phyloP scores from a whole-genome alignment of 176 grass and related monocot species.

The Oryza glaberrima region DNA sequence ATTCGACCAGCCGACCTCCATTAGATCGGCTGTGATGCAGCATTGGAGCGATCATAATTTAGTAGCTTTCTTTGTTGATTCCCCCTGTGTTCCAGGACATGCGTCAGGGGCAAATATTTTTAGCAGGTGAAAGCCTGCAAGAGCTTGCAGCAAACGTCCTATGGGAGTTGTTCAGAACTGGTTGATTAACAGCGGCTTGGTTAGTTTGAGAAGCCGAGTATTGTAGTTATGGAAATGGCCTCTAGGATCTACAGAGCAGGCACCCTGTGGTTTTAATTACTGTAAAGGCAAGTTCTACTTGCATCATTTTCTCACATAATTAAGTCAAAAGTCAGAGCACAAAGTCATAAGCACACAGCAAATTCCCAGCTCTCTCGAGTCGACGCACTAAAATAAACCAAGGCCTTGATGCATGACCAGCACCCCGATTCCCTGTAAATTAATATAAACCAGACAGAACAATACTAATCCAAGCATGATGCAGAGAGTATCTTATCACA shows the following conservation, averaged over 20 bases:
- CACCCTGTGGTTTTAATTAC: not conserved
- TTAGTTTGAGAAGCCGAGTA: not conserved
- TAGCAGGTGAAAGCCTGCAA: not conserved
- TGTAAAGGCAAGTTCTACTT: not conserved
- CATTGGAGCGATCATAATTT: not conserved
- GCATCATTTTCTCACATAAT: constrained; percentile 1
- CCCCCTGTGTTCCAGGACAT: not conserved
- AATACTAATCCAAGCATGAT: constrained; percentile 4
- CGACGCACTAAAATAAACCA: not conserved
- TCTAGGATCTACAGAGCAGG: constrained; percentile 6
- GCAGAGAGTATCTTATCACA: constrained; percentile 33
- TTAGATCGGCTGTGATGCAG: not conserved
- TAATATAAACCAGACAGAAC: not conserved
- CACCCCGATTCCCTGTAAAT: not conserved
- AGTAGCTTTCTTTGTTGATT: not conserved
- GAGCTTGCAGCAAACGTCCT: not conserved
- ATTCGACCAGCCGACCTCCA: constrained; percentile 28
- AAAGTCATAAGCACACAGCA: constrained; percentile 18
- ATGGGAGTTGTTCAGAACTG: not conserved
- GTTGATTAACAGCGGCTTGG: not conserved
- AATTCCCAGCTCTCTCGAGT: not conserved
- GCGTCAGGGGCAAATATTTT: not conserved
- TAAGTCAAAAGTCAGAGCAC: constrained; percentile 35
- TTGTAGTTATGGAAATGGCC: not conserved
- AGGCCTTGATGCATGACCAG: not conserved